Percentiles rank a stretch among this genome's conserved stretches.
These are phyloP conservation scores for Aspergillus wentii DNA, from an alignment of 495 filamentous ascomycete genomes.

Conservation along the genomic window DNA sequence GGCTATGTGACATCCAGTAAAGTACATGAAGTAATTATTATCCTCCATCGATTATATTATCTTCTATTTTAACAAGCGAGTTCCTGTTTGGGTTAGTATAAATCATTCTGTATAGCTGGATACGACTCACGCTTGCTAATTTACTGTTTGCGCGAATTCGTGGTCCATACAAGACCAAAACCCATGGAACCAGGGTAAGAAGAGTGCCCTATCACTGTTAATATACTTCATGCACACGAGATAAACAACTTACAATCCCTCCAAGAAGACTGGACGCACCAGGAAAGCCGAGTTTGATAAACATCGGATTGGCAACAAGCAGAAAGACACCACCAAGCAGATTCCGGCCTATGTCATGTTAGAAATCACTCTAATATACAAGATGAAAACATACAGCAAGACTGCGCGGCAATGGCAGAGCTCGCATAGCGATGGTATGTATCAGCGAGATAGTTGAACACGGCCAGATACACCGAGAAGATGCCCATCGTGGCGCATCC, in stretches of 20 bases:
- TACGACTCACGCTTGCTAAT: slow-evolving; percentile 59
- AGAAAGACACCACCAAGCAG: slow-evolving; percentile 81
- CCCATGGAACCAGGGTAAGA: slow-evolving; percentile 80
- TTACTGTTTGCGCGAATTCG: slow-evolving; percentile 73
- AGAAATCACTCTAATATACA: background rate
- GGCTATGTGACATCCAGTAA: no score
- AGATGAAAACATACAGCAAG: slow-evolving; percentile 47
- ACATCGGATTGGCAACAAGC: slow-evolving; percentile 67
- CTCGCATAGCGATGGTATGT: slow-evolving; percentile 80
- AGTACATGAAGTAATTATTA: no score
- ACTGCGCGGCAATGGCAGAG: slow-evolving; percentile 84
- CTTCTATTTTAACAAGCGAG: no score
- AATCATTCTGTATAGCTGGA: no score
- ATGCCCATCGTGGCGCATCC: slow-evolving; percentile 81
- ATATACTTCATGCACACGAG: background rate
- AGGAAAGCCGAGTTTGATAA: slow-evolving; percentile 64
- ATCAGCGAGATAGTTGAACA: slow-evolving; percentile 92
- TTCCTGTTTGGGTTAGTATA: no score
- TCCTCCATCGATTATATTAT: no score
- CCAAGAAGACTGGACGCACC: slow-evolving; percentile 73
- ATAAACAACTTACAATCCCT: slow-evolving; percentile 47
- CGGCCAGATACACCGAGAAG: slow-evolving; percentile 80
- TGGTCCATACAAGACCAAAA: slow-evolving; percentile 74
- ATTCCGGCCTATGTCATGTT: slow-evolving; percentile 54
- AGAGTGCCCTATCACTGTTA: slow-evolving; percentile 41